Evolutionary conservation across 2,329 filamentous ascomycete genomes (phyloP).

Genomic region (Rutstroemia sp.): DNA sequence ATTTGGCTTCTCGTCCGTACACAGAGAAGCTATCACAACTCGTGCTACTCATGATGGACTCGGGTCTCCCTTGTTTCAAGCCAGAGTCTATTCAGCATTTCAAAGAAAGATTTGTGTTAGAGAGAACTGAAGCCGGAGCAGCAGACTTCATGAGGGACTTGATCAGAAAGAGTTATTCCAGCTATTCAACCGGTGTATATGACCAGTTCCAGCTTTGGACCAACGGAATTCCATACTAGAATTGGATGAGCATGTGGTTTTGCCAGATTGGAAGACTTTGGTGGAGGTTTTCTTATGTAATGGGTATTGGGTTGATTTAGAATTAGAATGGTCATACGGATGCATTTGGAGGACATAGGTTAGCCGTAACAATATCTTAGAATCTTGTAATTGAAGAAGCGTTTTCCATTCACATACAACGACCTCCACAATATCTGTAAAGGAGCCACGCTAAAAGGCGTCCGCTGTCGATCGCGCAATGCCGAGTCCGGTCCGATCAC

Average conservation of each 20-base stretch:
- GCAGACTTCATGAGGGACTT: constrained; percentile 89
- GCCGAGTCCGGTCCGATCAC: no score
- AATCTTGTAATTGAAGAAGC: background rate
- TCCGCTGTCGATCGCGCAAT: no score
- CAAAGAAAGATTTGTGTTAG: constrained; percentile 83
- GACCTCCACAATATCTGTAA: no score
- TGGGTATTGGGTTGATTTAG: background rate
- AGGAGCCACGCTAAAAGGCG: no score
- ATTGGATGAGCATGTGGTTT: background rate
- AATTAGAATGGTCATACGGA: background rate
- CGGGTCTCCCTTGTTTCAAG: constrained; percentile 94
- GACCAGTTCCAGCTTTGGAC: constrained; percentile 97
- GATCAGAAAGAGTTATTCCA: constrained; percentile 83
- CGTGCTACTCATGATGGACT: constrained; percentile 92
- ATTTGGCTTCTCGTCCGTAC: constrained; percentile 80
- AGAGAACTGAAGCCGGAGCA: constrained; percentile 85
- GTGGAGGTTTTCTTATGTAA: background rate
- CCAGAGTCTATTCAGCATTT: constrained; percentile 92
- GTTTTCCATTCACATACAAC: background rate
- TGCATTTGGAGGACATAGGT: no score
- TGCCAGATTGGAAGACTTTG: no score
- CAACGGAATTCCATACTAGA: constrained; percentile 82
- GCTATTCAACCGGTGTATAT: constrained; percentile 88
- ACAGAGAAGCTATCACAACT: constrained; percentile 85
- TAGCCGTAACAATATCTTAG: background rate